Evolutionary conservation across 371 early-diverging fungal genomes (phyloP).

Genomic region (Lichtheimia ramosa): DNA sequence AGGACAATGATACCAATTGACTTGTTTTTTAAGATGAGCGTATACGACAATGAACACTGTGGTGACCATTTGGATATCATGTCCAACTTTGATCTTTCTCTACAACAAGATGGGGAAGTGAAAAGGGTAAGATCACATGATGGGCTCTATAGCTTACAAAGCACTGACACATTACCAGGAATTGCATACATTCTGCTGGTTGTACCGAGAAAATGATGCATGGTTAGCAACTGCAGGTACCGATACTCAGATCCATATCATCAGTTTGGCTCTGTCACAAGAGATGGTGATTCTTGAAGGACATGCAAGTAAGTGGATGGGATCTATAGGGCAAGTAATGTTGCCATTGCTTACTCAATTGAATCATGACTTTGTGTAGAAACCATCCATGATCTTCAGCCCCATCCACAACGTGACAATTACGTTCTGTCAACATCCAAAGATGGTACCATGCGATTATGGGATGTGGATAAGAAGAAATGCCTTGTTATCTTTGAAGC

Average conservation of each 20-base stretch:
- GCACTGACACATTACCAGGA: slow-evolving; percentile 23
- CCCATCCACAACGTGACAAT: slow-evolving; percentile 65
- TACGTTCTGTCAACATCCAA: slow-evolving; percentile 77
- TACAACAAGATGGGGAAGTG: slow-evolving; percentile 30
- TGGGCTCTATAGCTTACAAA: not conserved
- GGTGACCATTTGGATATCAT: slow-evolving; percentile 91
- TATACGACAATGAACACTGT: slow-evolving; percentile 91
- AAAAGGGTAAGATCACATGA: slow-evolving; percentile 1
- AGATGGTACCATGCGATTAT: slow-evolving; percentile 86
- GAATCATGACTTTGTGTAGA: slow-evolving; percentile 28
- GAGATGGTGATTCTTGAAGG: slow-evolving; percentile 64
- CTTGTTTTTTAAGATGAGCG: slow-evolving; percentile 56
- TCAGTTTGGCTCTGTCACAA: slow-evolving; percentile 73
- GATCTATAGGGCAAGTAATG: not conserved
- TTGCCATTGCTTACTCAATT: not conserved
- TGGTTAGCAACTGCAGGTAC: slow-evolving; percentile 69
- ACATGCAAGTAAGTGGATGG: slow-evolving; percentile 58
- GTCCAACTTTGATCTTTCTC: slow-evolving; percentile 74
- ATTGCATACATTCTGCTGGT: slow-evolving; percentile 71
- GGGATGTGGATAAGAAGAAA: slow-evolving; percentile 77
- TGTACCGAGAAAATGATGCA: slow-evolving; percentile 66
- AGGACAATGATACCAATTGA: too few relatives aligned
- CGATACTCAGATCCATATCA: slow-evolving; percentile 60
- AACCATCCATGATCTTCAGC: slow-evolving; percentile 65
- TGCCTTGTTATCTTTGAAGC: slow-evolving; percentile 65